A percentile compares a stretch with the other conserved stretches of the same genome.
phyloP scores from a whole-genome alignment of 2,329 filamentous ascomycete genomes.

The Monilinia aucupariae region DNA sequence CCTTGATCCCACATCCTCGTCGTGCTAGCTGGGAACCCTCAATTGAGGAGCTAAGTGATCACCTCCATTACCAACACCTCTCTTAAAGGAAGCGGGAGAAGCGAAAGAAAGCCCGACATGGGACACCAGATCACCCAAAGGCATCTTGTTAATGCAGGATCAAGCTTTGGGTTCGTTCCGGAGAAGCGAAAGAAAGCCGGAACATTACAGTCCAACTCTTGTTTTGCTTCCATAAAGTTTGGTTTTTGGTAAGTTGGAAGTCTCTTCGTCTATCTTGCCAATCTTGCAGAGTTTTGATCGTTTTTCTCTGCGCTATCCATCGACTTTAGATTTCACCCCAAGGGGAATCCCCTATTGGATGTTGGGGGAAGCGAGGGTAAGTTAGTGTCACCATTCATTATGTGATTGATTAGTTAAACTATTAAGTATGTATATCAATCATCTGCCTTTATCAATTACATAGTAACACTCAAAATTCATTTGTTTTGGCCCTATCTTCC shows the following conservation, averaged over 20 bases:
- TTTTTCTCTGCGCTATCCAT: neutral
- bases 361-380: neutral
- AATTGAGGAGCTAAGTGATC: neutral
- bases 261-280: neutral
- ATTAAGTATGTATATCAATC: too few relatives aligned
- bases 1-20: conserved; percentile 4
- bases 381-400: too few relatives aligned
- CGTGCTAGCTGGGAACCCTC: too few relatives aligned
- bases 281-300: neutral
- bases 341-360: too few relatives aligned
- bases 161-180: neutral
- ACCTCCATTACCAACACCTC: neutral
- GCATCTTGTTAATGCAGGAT: neutral
- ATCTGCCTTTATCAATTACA: too few relatives aligned
- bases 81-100: neutral
- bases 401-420: too few relatives aligned
- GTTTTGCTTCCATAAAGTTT: neutral
- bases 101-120: neutral
- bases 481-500: too few relatives aligned
- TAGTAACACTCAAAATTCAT: too few relatives aligned
- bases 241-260: neutral
- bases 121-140: neutral
- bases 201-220: neutral
- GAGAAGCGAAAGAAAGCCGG: conserved; percentile 4
- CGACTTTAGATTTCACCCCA: too few relatives aligned